A percentile compares a stretch with the other conserved stretches of the same genome.
Evolutionary conservation across 768 basidiomycete species (phyloP).

Genomic region (Boletus rufocinnamomeus): DNA sequence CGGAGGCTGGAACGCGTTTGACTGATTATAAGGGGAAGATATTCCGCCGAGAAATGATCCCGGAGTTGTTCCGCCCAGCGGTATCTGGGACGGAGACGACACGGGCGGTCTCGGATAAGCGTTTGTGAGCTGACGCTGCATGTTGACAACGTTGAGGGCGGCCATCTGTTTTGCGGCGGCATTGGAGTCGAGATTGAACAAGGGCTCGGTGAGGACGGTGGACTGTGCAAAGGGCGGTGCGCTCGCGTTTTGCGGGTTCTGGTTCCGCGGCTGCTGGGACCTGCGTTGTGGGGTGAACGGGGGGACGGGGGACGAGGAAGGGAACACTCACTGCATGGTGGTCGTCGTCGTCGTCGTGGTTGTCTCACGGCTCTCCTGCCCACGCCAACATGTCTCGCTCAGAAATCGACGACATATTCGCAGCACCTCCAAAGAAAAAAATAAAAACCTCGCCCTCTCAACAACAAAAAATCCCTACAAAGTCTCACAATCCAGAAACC

Average conservation of each 20-base stretch:
- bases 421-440: slow-evolving; percentile 52
- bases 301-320: background rate
- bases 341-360: slow-evolving; percentile 22
- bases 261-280: slow-evolving; percentile 41
- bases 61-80: slow-evolving; percentile 62
- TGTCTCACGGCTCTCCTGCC: slow-evolving; percentile 26
- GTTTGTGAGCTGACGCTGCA: slow-evolving; percentile 52
- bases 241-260: slow-evolving; percentile 18
- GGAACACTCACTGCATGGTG: slow-evolving; percentile 37
- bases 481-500: slow-evolving; percentile 48
- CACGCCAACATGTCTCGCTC: slow-evolving; percentile 48
- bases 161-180: slow-evolving; percentile 81
- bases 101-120: slow-evolving; percentile 49
- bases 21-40: slow-evolving; percentile 34
- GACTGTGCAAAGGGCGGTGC: slow-evolving; percentile 25
- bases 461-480: slow-evolving; percentile 1
- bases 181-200: slow-evolving; percentile 62
- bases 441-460: slow-evolving; percentile 1
- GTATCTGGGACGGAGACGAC: slow-evolving; percentile 37
- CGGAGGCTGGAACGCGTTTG: slow-evolving; percentile 39
- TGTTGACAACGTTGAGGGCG: slow-evolving; percentile 63
- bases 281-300: slow-evolving; percentile 29
- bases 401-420: slow-evolving; percentile 88
- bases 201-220: slow-evolving; percentile 33
- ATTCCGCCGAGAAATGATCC: slow-evolving; percentile 68